Evolutionary conservation across 441 rosid species (phyloP), one percentile per base, ranked within the genome.

Genomic region (Populus trichocarpa): DNA sequence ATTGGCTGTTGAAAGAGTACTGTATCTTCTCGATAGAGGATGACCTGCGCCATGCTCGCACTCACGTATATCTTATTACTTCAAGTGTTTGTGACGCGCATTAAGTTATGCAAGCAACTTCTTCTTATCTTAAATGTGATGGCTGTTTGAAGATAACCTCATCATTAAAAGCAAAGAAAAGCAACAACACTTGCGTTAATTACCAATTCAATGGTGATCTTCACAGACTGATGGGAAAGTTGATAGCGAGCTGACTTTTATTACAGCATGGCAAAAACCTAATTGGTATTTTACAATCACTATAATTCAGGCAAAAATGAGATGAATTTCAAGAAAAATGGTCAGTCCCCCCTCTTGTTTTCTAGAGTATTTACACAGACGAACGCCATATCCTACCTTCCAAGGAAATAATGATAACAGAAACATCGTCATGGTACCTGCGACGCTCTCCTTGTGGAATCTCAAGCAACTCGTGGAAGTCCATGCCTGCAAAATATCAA

Each of bases 341-440:
- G 1, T 46, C 53, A 0, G 12, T 40, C 13, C 3, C 18, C 6
- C 11, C 11, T 38, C 12, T 46, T 46, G 13, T 14, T 46, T 1
- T 12, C 57, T 46, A 68, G 67, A 73, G n/a, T 84, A 78, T 85
- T 87, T 92, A 96, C 87, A 91, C 93, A 84, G 90, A 92, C 65
- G 98, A 96, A 85, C 96, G 90, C 99, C 99, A 96, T 83, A 96
- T 94, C 78, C 96, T 88, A 78, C 99, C 99, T 75, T 96, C 97
- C 83, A 96, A 87, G 53, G 99, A 96, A 67, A 96, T 91, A n/a
- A 96, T 91, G 59, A 96, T 92, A 75, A 96, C 86, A 35, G 97
- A 92, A 80, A 96, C 87, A 86, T 96, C 98, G 59, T 96, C 99
- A 72, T 96, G 99, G 79, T 94, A 96, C 84, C 95, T 86, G 33